phyloP scores from a whole-genome alignment of 768 basidiomycete species.

The Panaeolus papilionaceus region DNA sequence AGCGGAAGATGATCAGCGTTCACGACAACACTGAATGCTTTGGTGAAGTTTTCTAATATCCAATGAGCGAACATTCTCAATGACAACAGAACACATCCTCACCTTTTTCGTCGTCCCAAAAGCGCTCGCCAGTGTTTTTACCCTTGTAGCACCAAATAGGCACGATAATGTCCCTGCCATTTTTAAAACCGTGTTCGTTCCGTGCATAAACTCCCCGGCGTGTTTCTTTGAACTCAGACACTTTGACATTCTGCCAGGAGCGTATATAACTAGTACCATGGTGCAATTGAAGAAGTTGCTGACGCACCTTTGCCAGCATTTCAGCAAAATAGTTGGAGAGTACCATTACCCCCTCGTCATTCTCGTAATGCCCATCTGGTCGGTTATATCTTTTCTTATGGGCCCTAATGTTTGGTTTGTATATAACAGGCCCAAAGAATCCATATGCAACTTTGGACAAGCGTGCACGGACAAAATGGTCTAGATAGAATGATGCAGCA shows the following conservation, averaged over 20 bases:
- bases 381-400: background rate
- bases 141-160: background rate
- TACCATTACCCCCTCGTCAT: background rate
- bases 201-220: background rate
- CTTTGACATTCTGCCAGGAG: background rate
- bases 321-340: background rate
- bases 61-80: background rate
- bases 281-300: too few relatives aligned
- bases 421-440: conserved; percentile 42
- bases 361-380: background rate
- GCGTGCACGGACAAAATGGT: conserved; percentile 54
- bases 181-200: background rate
- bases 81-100: background rate
- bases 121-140: background rate
- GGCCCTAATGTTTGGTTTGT: conserved; percentile 27
- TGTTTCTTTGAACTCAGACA: background rate
- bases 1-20: conserved; percentile 31
- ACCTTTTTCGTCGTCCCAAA: background rate
- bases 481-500: conserved; percentile 46
- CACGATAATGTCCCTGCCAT: background rate
- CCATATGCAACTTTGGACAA: conserved; percentile 57
- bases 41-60: conserved; percentile 33
- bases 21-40: conserved; percentile 35
- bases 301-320: conserved; percentile 8
- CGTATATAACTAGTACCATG: background rate